Evolutionary conservation across 768 basidiomycete genomes (phyloP).

Genomic region (Tricholoma bakamatsutake): DNA sequence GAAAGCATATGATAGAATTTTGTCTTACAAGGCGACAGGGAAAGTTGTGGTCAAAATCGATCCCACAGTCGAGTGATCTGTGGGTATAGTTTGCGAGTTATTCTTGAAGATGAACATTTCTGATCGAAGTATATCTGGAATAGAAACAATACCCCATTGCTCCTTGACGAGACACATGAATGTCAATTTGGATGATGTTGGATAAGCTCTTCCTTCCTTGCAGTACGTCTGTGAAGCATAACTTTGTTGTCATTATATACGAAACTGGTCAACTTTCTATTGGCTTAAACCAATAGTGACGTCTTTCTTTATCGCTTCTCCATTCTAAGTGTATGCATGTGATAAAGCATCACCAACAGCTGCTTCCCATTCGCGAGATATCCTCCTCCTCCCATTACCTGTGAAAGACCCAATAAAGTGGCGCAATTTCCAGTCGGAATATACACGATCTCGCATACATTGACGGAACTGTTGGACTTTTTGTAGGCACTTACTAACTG

Average conservation of each 20-base stretch:
- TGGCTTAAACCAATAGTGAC: neutral
- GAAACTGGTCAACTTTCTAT: too few relatives aligned
- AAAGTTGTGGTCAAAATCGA: conserved; percentile 58
- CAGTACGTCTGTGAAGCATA: too few relatives aligned
- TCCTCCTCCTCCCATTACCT: neutral
- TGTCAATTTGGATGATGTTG: neutral
- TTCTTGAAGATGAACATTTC: neutral
- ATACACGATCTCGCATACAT: neutral
- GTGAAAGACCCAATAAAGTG: neutral
- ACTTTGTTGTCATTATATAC: too few relatives aligned
- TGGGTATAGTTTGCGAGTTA: neutral
- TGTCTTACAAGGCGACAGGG: conserved; percentile 52
- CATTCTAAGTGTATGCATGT: neutral
- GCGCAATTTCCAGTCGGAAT: neutral
- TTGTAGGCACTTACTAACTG: neutral
- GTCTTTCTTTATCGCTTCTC: neutral
- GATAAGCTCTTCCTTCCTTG: neutral
- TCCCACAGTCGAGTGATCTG: conserved; percentile 3
- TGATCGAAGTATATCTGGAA: neutral
- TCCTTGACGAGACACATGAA: neutral
- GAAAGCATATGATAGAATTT: conserved; percentile 56
- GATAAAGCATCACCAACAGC: neutral
- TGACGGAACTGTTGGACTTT: neutral
- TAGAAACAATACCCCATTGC: neutral
- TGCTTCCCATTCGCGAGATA: neutral